Percentiles rank a stretch among this genome's conserved stretches.
phyloP scores from a whole-genome alignment of 306 rosid genomes.

The Crotalaria pallida region DNA sequence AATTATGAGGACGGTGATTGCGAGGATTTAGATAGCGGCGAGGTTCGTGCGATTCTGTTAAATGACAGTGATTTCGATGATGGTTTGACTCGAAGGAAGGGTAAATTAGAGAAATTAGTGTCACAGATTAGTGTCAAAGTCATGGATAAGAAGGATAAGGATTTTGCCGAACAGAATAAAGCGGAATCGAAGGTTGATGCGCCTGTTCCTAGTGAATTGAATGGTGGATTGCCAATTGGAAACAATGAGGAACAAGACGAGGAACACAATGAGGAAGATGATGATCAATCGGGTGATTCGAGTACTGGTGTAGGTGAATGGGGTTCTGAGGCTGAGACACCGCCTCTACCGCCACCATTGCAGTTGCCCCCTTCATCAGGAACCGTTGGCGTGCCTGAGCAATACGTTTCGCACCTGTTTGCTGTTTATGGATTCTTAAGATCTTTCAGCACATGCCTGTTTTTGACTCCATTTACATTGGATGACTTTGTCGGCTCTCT shows the following conservation, averaged over 20 bases:
- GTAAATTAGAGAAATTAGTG: conserved; percentile 39
- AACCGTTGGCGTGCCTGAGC: conserved; percentile 76
- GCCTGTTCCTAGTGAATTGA: conserved; percentile 32
- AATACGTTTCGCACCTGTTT: conserved; percentile 61
- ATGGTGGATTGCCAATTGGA: conserved; percentile 19
- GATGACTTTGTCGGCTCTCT: conserved; percentile 91
- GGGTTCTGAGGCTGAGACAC: conserved; percentile 35
- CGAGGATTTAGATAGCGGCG: conserved; percentile 82
- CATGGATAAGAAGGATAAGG: background rate
- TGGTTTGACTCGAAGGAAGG: conserved; percentile 40
- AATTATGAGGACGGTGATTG: conserved; percentile 77
- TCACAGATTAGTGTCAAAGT: conserved; percentile 5
- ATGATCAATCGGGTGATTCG: conserved; percentile 43
- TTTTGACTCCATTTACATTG: conserved; percentile 67
- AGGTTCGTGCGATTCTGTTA: conserved; percentile 55
- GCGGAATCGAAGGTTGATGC: conserved; percentile 26
- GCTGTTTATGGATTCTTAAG: conserved; percentile 82
- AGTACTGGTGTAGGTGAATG: conserved; percentile 21
- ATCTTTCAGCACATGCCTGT: conserved; percentile 64
- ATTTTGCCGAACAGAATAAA: background rate
- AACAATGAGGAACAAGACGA: conserved; percentile 31
- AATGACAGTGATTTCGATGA: conserved; percentile 34
- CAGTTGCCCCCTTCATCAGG: conserved; percentile 71
- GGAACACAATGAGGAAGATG: conserved; percentile 30
- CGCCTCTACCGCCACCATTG: conserved; percentile 40